Evolutionary conservation across 768 basidiomycete genomes (phyloP).

Genomic region (Polyporus arcularius): DNA sequence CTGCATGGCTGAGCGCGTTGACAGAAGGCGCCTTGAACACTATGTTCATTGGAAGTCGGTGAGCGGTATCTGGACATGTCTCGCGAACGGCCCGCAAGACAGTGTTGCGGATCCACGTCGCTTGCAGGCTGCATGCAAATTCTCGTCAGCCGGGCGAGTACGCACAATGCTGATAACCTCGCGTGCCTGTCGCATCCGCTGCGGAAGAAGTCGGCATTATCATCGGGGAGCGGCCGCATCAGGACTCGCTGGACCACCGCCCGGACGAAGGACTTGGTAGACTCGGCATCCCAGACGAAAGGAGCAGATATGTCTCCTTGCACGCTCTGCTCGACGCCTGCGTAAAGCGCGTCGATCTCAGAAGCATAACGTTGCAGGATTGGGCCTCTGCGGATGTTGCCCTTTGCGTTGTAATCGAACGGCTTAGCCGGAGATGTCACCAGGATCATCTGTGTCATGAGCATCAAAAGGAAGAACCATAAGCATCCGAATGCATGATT

Average conservation of each 20-base stretch:
- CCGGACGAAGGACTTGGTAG: slow-evolving; percentile 32
- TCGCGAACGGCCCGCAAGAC: slow-evolving; percentile 27
- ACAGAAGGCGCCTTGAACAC: slow-evolving; percentile 45
- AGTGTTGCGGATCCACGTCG: slow-evolving; percentile 34
- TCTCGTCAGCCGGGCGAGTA: neutral
- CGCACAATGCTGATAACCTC: neutral
- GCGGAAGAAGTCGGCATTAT: slow-evolving; percentile 40
- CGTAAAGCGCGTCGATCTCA: slow-evolving; percentile 43
- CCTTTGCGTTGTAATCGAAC: slow-evolving; percentile 34
- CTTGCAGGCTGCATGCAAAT: slow-evolving; percentile 28
- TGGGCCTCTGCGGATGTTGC: slow-evolving; percentile 26
- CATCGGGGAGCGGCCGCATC: slow-evolving; percentile 20
- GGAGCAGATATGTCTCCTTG: slow-evolving; percentile 33
- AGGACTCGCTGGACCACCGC: slow-evolving; percentile 36
- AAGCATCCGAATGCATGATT: neutral
- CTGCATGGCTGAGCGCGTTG: slow-evolving; percentile 24
- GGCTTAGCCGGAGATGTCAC: slow-evolving; percentile 32
- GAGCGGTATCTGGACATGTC: neutral
- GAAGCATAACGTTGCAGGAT: slow-evolving; percentile 33
- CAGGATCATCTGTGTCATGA: slow-evolving; percentile 32
- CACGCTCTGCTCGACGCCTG: slow-evolving; percentile 32
- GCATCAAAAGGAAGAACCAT: neutral
- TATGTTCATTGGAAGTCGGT: slow-evolving; percentile 30
- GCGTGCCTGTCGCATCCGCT: slow-evolving; percentile 40
- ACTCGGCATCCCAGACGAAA: slow-evolving; percentile 23